A percentile compares a stretch with the other conserved stretches of the same genome.
Evolutionary conservation across 1,139 yeast genomes (phyloP).

Genomic region (Debaryomyces fabryi): DNA sequence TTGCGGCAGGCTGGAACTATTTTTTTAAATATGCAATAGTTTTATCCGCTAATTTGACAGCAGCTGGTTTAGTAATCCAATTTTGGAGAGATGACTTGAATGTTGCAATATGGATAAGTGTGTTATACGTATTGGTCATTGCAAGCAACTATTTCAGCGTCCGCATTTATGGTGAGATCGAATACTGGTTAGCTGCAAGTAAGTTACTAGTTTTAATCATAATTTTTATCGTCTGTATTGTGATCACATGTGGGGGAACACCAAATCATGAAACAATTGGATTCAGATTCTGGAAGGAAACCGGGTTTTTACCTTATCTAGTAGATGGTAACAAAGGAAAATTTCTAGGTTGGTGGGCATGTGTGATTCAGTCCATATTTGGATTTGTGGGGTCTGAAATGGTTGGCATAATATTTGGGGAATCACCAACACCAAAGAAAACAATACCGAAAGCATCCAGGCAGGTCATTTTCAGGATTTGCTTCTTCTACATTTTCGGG

Average conservation of each 20-base stretch:
- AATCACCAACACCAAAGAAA: constrained; percentile 77
- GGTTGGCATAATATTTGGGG: constrained; percentile 89
- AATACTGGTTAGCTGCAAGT: constrained; percentile 57
- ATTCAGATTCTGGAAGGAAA: constrained; percentile 89
- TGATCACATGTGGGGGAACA: constrained; percentile 46
- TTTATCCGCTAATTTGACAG: constrained; percentile 81
- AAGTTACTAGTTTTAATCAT: constrained; percentile 69
- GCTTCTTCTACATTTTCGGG: constrained; percentile 77
- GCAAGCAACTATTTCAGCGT: constrained; percentile 44
- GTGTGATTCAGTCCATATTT: constrained; percentile 71
- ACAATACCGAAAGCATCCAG: constrained; percentile 85
- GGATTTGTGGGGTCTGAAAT: constrained; percentile 82
- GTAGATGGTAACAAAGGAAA: constrained; percentile 53
- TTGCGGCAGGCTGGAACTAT: constrained; percentile 80
- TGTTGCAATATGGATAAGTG: constrained; percentile 73
- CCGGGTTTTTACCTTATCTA: constrained; percentile 72
- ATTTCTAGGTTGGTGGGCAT: constrained; percentile 67
- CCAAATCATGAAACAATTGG: constrained; percentile 75
- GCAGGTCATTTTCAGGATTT: constrained; percentile 78
- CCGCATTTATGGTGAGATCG: constrained; percentile 49
- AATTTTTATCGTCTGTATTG: constrained; percentile 60
- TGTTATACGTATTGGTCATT: constrained; percentile 53
- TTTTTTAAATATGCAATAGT: constrained; percentile 90
- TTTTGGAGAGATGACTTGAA: constrained; percentile 79
- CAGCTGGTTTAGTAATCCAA: constrained; percentile 73